Conservation (phyloP, 495 filamentous ascomycete species). For the Clohesyomyces aquaticus region DNA sequence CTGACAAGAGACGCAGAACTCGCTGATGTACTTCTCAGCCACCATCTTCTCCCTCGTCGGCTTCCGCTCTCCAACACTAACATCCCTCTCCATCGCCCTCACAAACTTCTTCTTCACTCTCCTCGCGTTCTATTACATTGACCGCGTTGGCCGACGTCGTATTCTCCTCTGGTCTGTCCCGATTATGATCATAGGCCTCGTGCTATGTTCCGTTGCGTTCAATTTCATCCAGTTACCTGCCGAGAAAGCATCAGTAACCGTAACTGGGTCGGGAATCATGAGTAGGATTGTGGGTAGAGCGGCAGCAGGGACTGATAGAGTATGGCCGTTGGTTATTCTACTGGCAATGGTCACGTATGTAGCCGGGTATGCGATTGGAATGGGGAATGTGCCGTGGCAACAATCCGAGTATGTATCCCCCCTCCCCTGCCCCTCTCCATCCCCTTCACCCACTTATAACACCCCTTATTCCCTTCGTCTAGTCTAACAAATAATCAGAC, state of each 20-base stretch:
- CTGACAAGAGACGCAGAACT: conserved; percentile 64
- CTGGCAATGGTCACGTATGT: conserved; percentile 80
- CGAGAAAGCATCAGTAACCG: conserved; percentile 2
- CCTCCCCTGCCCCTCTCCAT: neutral
- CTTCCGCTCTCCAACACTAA: conserved; percentile 79
- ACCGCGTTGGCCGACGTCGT: conserved; percentile 76
- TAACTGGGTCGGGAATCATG: neutral
- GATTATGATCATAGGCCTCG: conserved; percentile 75
- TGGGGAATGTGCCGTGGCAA: conserved; percentile 93
- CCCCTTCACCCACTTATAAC: neutral
- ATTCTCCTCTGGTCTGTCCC: conserved; percentile 86
- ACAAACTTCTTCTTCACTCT: conserved; percentile 86
- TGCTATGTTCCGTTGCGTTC: conserved; percentile 69
- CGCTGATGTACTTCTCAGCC: conserved; percentile 93
- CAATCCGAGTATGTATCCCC: conserved; percentile 64
- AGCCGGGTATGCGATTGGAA: conserved; percentile 80
- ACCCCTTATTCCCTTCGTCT: neutral
- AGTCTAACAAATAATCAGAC: conserved; percentile 28
- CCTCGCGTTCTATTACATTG: conserved; percentile 75
- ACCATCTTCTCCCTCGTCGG: conserved; percentile 83
- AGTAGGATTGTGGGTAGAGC: neutral
- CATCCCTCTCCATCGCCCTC: conserved; percentile 75
- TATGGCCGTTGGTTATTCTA: conserved; percentile 60
- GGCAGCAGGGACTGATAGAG: too few relatives aligned
- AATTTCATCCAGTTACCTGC: conserved; percentile 57